phyloP scores from a whole-genome alignment of 306 rosid species.

The Lupinus albus region DNA sequence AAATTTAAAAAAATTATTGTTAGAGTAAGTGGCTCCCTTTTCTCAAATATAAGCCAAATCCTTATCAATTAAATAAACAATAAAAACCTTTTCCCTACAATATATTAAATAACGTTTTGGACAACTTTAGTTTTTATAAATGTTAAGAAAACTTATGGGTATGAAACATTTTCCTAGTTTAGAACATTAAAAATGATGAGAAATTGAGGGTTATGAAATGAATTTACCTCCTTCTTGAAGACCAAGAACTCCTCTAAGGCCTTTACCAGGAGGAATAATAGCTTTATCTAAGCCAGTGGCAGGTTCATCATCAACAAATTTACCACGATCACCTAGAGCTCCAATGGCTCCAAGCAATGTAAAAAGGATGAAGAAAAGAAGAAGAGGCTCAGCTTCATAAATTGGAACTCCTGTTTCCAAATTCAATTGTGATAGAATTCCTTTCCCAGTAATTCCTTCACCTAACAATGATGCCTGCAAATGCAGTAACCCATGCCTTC shows the following conservation, averaged over 20 bases:
- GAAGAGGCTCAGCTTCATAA: slow-evolving; percentile 95
- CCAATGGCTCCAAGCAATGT: slow-evolving; percentile 98
- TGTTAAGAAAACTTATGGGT: too few relatives aligned
- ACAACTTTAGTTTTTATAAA: too few relatives aligned
- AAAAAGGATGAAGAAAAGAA: slow-evolving; percentile 91
- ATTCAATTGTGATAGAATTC: slow-evolving; percentile 85
- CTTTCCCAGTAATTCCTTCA: slow-evolving; percentile 90
- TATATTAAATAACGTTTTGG: too few relatives aligned
- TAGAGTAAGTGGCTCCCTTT: too few relatives aligned
- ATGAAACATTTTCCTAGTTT: background rate
- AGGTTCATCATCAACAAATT: slow-evolving; percentile 80
- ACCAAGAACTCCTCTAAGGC: slow-evolving; percentile 71
- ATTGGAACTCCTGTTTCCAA: slow-evolving; percentile 93
- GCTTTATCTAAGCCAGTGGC: slow-evolving; percentile 61
- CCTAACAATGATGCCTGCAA: slow-evolving; percentile 89
- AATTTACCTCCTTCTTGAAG: slow-evolving; percentile 78
- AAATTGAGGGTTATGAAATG: background rate
- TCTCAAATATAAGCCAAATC: too few relatives aligned
- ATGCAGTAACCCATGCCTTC: background rate
- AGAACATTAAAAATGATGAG: background rate
- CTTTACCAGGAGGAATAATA: slow-evolving; percentile 77
- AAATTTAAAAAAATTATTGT: too few relatives aligned
- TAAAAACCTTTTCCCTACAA: too few relatives aligned
- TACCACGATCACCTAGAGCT: slow-evolving; percentile 93
- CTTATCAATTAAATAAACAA: too few relatives aligned